Conservation (phyloP, 2,329 filamentous ascomycete genomes). For the Colletotrichum tofieldiae region DNA sequence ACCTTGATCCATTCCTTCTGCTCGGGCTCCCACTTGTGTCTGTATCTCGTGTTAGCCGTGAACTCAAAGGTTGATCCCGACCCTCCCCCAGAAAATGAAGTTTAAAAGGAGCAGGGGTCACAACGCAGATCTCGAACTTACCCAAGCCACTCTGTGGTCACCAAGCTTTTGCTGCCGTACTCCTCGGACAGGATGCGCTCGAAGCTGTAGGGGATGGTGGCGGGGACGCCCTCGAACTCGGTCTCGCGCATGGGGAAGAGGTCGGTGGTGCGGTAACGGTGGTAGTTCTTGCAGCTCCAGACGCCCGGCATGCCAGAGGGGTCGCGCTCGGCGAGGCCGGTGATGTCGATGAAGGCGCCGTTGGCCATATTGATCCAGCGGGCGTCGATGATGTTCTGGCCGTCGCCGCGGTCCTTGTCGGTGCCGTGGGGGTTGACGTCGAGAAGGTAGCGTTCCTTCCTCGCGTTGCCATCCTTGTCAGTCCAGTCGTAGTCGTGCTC, state of each 20-base stretch:
- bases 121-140: slow-evolving; percentile 56
- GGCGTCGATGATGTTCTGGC: slow-evolving; percentile 86
- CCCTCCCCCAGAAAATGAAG: background rate
- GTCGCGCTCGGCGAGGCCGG: slow-evolving; percentile 79
- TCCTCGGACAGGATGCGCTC: slow-evolving; percentile 77
- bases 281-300: slow-evolving; percentile 86
- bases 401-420: slow-evolving; percentile 74
- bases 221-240: slow-evolving; percentile 81
- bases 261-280: slow-evolving; percentile 79
- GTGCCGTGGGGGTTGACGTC: slow-evolving; percentile 82
- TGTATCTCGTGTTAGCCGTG: slow-evolving; percentile 51
- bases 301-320: slow-evolving; percentile 72
- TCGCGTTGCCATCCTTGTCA: slow-evolving; percentile 59
- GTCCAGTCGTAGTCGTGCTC: slow-evolving; percentile 69
- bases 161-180: slow-evolving; percentile 75
- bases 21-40: slow-evolving; percentile 73
- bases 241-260: slow-evolving; percentile 83
- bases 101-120: slow-evolving; percentile 14
- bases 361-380: slow-evolving; percentile 85
- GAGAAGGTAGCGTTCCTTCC: slow-evolving; percentile 74
- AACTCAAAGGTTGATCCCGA: background rate
- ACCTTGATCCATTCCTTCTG: slow-evolving; percentile 73
- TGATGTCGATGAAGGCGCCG: slow-evolving; percentile 89
- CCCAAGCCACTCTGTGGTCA: slow-evolving; percentile 74
- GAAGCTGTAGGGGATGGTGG: slow-evolving; percentile 79